A percentile compares a stretch with the other conserved stretches of the same genome.
These are phyloP conservation scores for Trichosporon sp. DNA, from an alignment of 1,284 basidiomycete species.

Conservation along the genomic window DNA sequence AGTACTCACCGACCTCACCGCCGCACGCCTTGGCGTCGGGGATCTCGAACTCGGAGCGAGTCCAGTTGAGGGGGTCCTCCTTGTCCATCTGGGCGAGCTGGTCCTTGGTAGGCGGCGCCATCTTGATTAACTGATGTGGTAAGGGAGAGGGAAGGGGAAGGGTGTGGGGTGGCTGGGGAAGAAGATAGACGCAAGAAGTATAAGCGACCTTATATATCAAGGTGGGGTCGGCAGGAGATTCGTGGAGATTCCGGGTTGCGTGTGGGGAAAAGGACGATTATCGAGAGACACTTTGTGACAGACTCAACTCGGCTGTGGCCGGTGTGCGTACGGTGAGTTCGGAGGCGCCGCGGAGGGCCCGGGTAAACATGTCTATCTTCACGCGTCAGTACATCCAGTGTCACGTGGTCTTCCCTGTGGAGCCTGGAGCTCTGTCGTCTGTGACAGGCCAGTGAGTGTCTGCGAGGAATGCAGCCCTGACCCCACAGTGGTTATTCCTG, in stretches of 20 bases:
- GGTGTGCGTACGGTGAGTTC: background rate
- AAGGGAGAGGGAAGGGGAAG: background rate
- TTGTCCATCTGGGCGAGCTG: constrained; percentile 42
- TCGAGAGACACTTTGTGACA: constrained; percentile 15
- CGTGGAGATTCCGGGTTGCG: background rate
- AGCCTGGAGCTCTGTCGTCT: background rate
- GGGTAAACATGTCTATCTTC: background rate
- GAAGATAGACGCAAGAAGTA: background rate
- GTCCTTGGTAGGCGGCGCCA: constrained; percentile 30
- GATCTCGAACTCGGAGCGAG: constrained; percentile 55
- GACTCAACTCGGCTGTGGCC: constrained; percentile 3
- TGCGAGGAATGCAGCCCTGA: background rate
- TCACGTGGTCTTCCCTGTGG: background rate
- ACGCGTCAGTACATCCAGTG: background rate
- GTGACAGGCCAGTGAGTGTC: constrained; percentile 1
- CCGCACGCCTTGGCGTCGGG: constrained; percentile 51
- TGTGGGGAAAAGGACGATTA: background rate
- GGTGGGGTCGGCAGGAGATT: background rate
- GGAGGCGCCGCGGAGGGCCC: background rate
- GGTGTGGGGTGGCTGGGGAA: background rate
- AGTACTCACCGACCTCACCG: constrained; percentile 46
- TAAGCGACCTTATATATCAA: constrained; percentile 2
- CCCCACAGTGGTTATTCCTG: background rate
- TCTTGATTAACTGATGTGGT: background rate
- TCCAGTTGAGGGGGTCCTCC: constrained; percentile 54